A percentile compares a stretch with the other conserved stretches of the same genome.
These are phyloP conservation scores for Epichloe sylvatica DNA, from an alignment of 2,329 filamentous ascomycete species.

Conservation along the genomic window DNA sequence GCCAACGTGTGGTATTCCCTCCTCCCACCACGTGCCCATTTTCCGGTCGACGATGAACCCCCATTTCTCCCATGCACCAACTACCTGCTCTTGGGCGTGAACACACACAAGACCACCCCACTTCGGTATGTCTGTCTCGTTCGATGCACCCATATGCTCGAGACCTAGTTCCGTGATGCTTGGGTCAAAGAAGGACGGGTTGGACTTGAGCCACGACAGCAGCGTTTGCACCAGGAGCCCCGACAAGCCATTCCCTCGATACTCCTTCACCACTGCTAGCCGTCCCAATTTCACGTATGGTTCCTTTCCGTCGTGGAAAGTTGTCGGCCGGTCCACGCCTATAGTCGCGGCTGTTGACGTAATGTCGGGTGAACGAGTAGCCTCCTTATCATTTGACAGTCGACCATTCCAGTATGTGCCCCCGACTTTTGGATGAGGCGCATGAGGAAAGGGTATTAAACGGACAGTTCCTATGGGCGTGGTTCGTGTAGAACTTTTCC, in stretches of 20 bases:
- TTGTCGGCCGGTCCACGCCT: constrained; percentile 30
- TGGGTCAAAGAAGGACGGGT: constrained; percentile 43
- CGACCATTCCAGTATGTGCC: constrained; percentile 33
- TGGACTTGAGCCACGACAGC: constrained; percentile 49
- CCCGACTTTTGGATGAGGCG: constrained; percentile 42
- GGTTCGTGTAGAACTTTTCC: constrained; percentile 29
- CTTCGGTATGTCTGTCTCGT: constrained; percentile 29
- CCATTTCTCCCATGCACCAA: constrained; percentile 51
- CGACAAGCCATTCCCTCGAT: constrained; percentile 51
- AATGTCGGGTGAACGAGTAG: background rate
- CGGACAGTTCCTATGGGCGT: constrained; percentile 60
- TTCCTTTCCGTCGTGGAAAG: constrained; percentile 47
- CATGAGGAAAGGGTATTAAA: constrained; percentile 68
- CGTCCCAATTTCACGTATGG: constrained; percentile 74
- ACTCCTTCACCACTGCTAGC: constrained; percentile 54
- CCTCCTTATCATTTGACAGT: constrained; percentile 16
- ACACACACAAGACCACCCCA: constrained; percentile 68
- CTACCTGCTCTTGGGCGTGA: constrained; percentile 60
- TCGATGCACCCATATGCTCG: constrained; percentile 27
- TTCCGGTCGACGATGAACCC: constrained; percentile 61
- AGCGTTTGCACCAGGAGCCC: constrained; percentile 52
- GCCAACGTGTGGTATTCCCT: constrained; percentile 71
- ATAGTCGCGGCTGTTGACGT: constrained; percentile 9
- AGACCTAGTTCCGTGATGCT: constrained; percentile 30
- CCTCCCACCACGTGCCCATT: constrained; percentile 69